Evolutionary conservation across 1,139 yeast species (phyloP), one percentile per base, ranked within the genome.

Genomic region (Lodderomyces jiufengensis): DNA sequence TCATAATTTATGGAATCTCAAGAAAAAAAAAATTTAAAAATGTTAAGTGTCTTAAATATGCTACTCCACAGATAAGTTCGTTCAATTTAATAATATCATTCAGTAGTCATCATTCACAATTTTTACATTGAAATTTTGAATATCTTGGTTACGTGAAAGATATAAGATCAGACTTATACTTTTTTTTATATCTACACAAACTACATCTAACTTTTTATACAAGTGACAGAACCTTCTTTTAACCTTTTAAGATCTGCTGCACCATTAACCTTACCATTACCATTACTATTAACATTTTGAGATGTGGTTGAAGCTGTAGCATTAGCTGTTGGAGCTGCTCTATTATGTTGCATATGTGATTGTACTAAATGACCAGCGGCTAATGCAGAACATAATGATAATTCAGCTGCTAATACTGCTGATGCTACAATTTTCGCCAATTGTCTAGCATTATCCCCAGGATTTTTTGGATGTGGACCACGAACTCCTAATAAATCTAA

Each of bases 281-380:
- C 34, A 20, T 34, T 36, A 8, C 34, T 34, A 18, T 45, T 37
- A 4, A 41, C 45, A 27, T 42, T 40, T 9, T 52, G 35, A 14
- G 47, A 36, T 16, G 55, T 36, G 9, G 50, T 35, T 15, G 48
- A 41, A 20, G 48, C 37, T 13, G 44, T 44, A 5, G 70, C 49
- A 9, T 60, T 7, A 42, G 61, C 47, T 6, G 76, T 70, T 14
- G 78, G 75, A 32, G 76, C 80, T 40, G 78, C 73, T 61, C 97
- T 82, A 70, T 94, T 94, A 58, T 84, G 97, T 43, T 80, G 82
- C 98, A 94, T 94, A 63, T 94, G 99, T 46, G 95, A 84, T 69
- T 88, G 95, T 32, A 94, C 99, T 51, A 94, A 76, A 64, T 94
- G 99, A 36, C 99, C 99, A 29, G 97, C 97, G 5, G 98, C 97